Evolutionary conservation across 768 basidiomycete species (phyloP).

Genomic region (Lyophyllum semitale): DNA sequence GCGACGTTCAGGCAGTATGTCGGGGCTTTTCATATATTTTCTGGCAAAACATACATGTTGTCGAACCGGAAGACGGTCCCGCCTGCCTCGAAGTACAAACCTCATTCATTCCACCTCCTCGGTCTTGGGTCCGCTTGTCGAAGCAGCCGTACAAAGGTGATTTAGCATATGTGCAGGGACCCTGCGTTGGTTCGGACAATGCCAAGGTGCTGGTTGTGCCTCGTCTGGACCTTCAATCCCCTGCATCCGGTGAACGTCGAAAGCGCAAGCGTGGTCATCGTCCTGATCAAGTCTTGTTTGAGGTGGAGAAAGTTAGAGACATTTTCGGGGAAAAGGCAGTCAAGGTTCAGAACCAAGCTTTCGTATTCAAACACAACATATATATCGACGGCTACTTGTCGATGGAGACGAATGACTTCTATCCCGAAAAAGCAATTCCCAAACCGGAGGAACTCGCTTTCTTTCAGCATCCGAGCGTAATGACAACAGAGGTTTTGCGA

Average conservation of each 20-base stretch:
- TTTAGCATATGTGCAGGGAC: not conserved
- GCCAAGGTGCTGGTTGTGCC: constrained; percentile 1
- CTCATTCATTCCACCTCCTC: not conserved
- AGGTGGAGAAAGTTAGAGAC: not conserved
- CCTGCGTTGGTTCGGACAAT: not conserved
- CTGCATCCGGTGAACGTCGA: too few relatives aligned
- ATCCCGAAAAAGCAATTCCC: not conserved
- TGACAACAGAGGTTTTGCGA: not conserved
- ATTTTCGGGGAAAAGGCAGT: not conserved
- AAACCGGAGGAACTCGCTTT: not conserved
- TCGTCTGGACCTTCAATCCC: not conserved
- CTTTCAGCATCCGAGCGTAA: not conserved
- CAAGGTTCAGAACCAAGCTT: not conserved
- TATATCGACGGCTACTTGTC: not conserved
- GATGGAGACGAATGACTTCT: not conserved
- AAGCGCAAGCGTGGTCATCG: not conserved
- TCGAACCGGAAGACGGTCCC: not conserved
- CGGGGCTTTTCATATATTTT: not conserved
- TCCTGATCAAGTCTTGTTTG: not conserved
- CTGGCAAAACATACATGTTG: not conserved
- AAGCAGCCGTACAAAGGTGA: not conserved
- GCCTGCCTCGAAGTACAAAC: not conserved
- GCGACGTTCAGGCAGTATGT: not conserved
- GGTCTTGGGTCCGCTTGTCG: not conserved
- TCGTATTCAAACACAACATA: not conserved